Percentiles rank a stretch among this genome's conserved stretches.
Evolutionary conservation across 331 rosid species (phyloP).

Genomic region (Stylosanthes scabra): DNA sequence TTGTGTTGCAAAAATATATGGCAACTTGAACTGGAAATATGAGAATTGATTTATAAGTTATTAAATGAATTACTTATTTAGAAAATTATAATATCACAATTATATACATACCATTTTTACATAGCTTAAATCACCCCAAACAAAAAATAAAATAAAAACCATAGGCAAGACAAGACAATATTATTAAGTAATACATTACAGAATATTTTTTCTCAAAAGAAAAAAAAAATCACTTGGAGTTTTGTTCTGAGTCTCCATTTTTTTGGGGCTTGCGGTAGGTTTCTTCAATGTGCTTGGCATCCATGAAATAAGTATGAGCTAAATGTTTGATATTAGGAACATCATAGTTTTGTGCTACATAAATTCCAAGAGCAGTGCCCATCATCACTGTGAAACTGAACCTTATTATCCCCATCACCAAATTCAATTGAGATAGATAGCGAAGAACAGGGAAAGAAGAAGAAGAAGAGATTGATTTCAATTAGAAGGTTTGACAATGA

Average conservation of each 20-base stretch:
- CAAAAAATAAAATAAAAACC: not conserved
- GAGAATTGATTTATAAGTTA: no score
- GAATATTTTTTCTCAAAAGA: not conserved
- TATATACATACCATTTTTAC: not conserved
- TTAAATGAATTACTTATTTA: no score
- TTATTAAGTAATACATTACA: not conserved
- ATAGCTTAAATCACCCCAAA: not conserved
- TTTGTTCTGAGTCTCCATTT: conserved; percentile 4
- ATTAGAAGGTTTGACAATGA: not conserved
- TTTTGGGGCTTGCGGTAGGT: conserved; percentile 54
- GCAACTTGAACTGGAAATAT: no score
- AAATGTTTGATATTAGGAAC: conserved; percentile 50
- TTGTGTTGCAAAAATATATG: no score
- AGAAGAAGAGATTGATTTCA: not conserved
- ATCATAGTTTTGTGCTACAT: conserved; percentile 57
- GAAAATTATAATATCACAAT: not conserved
- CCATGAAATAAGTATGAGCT: conserved; percentile 28
- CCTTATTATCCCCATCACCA: conserved; percentile 45
- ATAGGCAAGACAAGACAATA: not conserved
- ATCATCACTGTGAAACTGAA: conserved; percentile 40
- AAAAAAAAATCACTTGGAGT: not conserved
- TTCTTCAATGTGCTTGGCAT: conserved; percentile 45
- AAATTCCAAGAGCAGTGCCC: conserved; percentile 48
- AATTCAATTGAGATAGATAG: no score
- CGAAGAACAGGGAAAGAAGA: no score